phyloP scores from a whole-genome alignment of 768 basidiomycete species.

The Boletus subparvulus region DNA sequence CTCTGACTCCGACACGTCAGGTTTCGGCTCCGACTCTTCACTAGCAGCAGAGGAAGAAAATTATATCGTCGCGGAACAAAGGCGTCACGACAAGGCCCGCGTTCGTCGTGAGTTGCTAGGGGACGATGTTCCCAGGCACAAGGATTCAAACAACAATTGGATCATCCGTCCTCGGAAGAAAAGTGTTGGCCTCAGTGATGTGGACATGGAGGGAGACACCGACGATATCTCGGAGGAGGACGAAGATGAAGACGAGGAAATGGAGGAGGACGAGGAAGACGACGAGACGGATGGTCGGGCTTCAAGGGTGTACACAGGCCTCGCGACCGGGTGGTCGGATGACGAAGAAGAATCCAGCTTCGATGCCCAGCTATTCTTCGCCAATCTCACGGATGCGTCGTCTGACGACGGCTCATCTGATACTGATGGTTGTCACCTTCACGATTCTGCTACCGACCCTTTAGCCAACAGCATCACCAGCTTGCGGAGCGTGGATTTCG shows the following conservation, averaged over 20 bases:
- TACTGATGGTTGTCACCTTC: constrained; percentile 48
- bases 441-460: constrained; percentile 29
- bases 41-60: constrained; percentile 63
- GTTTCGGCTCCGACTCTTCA: constrained; percentile 54
- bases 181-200: constrained; percentile 64
- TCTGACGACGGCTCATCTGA: constrained; percentile 37
- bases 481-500: constrained; percentile 44
- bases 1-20: constrained; percentile 34
- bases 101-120: constrained; percentile 60
- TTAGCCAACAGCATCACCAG: constrained; percentile 32
- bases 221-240: constrained; percentile 60
- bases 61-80: constrained; percentile 51
- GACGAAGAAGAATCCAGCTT: constrained; percentile 78
- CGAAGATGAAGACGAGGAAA: constrained; percentile 46
- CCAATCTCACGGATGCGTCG: constrained; percentile 65
- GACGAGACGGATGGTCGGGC: constrained; percentile 47
- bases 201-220: constrained; percentile 62
- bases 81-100: constrained; percentile 49
- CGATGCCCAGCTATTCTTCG: constrained; percentile 84
- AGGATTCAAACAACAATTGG: constrained; percentile 54
- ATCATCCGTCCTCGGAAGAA: constrained; percentile 67
- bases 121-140: constrained; percentile 46
- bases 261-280: constrained; percentile 42
- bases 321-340: constrained; percentile 77
- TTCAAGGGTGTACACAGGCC: constrained; percentile 52